These are phyloP conservation scores for Primulina tabacum DNA, from an alignment of 257 asterid species.

Conservation along the genomic window DNA sequence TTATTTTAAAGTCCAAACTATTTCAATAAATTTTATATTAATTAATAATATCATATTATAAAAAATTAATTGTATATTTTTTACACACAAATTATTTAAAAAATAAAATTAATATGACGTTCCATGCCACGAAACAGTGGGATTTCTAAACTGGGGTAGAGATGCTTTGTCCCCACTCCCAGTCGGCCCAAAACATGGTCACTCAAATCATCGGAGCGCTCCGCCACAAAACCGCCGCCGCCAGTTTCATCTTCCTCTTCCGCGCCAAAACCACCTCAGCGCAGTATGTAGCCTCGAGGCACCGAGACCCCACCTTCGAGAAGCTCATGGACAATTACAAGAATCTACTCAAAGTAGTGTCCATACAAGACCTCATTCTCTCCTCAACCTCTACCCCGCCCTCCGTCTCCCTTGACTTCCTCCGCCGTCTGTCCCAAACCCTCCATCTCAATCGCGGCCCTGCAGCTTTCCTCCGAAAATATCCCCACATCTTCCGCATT, in stretches of 20 bases:
- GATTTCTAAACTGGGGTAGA: too few relatives aligned
- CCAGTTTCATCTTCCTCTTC: conserved; percentile 28
- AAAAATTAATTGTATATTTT: too few relatives aligned
- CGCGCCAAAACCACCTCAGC: conserved; percentile 76
- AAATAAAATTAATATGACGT: too few relatives aligned
- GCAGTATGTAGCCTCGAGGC: conserved; percentile 61
- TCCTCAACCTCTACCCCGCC: conserved; percentile 46
- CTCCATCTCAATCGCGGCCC: conserved; percentile 87
- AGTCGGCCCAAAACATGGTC: conserved; percentile 35
- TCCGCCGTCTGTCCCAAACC: conserved; percentile 73
- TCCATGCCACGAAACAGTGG: too few relatives aligned
- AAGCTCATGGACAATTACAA: conserved; percentile 85
- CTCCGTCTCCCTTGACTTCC: conserved; percentile 68
- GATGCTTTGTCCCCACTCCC: too few relatives aligned
- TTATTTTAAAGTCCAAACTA: too few relatives aligned
- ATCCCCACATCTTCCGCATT: conserved; percentile 77
- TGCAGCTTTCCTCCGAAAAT: conserved; percentile 69
- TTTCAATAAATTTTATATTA: too few relatives aligned
- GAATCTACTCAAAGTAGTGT: conserved; percentile 58
- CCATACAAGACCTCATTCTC: conserved; percentile 81
- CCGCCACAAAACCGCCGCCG: conserved; percentile 11
- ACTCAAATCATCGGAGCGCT: conserved; percentile 41
- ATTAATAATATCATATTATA: too few relatives aligned
- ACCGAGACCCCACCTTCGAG: conserved; percentile 83
- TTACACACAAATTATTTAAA: too few relatives aligned